Base-by-base conservation (phyloP, 2,329 filamentous ascomycete species). In the Colletotrichum spinosum region DNA sequence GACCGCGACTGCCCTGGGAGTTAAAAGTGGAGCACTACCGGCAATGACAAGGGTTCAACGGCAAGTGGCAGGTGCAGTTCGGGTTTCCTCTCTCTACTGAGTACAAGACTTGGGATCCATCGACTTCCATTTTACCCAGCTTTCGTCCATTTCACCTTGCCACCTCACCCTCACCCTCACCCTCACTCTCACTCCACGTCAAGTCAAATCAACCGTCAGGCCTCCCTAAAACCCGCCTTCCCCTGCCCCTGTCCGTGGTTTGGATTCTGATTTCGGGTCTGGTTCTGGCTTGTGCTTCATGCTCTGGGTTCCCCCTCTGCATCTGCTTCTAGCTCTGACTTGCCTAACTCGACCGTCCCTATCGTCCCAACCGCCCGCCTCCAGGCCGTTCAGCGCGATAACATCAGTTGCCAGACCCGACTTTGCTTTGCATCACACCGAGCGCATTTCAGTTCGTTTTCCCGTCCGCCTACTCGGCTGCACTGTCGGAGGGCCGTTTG, bases 181-280 rank as follows among this genome's bases (percentile, higher is more conserved):
- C 4, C 25, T 25, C 25, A 25, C 25, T 5, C 25, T 25, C 25
- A 25, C 25, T 25, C 25, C 25, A 25, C 25, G 25, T 25, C 25
- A 25, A 25, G 25, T 25, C 25, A 25, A 25, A 25, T 25, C 25
- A 25, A 25, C 25, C 25, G 3, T 25, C 25, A 25, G 25, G 25
- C 25, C 25, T 4, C 39, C 55, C 37, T 44, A 48, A 50, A 55
- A 55, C 51, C 44, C 44, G 44, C 39, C 25, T 50, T n/a, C 37
- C 33, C 60, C 37, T 45, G 55, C 60, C 60, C 55, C 56, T 64
- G 61, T 54, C 45, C 9, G n/a, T 15, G 44, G 33, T 39, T 44
- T 49, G 15, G 17, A n/a, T 38, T 39, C 41, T 48, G 48, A 9
- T n/a, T 46, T 11, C 10, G 39, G 39, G 38, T 62, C 39, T 50